Base-by-base conservation (phyloP, 2,329 filamentous ascomycete genomes). In the Xylariaceae sp. region DNA sequence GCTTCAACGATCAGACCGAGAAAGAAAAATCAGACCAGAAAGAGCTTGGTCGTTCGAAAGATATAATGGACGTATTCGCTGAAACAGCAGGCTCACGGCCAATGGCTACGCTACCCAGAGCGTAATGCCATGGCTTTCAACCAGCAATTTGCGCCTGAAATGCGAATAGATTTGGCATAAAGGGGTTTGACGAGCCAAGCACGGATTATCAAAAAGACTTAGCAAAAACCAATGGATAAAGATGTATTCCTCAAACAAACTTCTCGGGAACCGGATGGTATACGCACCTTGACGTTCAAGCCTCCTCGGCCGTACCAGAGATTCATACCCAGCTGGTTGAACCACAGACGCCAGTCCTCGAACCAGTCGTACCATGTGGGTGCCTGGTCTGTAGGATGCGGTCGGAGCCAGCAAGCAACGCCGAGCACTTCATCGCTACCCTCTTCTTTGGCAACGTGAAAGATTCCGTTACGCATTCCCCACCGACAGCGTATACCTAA, bases 361-460 rank as follows among this genome's bases (percentile, higher is more conserved):
- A 82, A 69, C 80, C 85, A 89, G 53, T 84, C 78, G 23, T 76
- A 73, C 87, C 87, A 90, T 4, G 78, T 81, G 50, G 80, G 74
- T 13, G 79, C 76, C 51, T 78, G 69, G 3, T 71, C 74, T 0
- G 76, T 70, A 0, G 75, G 74, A 11, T 77, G 77, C 0, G 88
- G 88, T 0, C 80, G 80, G 56, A 89, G 76, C 88, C 88, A 91
- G 82, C 88, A 89, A 59, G 86, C 84, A 23, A 89, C 85, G 8
- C 88, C 88, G 34, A 90, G 78, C 42, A 90, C 80, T 59, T 81
- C 80, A 47, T 77, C 74, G 54, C 69, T 73, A 0, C 77, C 75
- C 3, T 78, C 74, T 66, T 88, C 83, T 72, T 86, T 88, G 8
- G 86, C 86, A 60, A 90, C 85, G 65, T 88, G 82, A 74, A 90